Percentiles rank a stretch among this genome's conserved stretches.
Conservation (phyloP, 495 filamentous ascomycete genomes). For the Penicillium maclennaniae region DNA sequence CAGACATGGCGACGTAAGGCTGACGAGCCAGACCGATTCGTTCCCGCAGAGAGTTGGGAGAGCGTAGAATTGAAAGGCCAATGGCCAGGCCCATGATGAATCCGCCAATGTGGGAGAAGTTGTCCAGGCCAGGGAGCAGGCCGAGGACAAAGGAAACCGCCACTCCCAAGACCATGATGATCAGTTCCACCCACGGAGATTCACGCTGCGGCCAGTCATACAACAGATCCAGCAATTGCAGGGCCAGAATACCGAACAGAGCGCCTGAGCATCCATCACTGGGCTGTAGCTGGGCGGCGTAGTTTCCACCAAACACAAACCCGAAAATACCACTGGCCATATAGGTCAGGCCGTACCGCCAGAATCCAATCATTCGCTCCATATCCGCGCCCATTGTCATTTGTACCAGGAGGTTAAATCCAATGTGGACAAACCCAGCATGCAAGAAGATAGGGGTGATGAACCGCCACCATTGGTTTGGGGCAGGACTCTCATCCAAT, state of each 20-base stretch:
- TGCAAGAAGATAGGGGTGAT: conserved; percentile 95
- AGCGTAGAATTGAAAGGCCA: conserved; percentile 81
- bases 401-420: conserved; percentile 90
- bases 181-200: conserved; percentile 71
- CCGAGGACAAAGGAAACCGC: conserved; percentile 88
- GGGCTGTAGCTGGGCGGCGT: conserved; percentile 70
- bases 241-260: conserved; percentile 86
- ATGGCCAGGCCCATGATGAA: conserved; percentile 89
- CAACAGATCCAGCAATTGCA: conserved; percentile 81
- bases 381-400: conserved; percentile 84
- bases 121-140: conserved; percentile 88
- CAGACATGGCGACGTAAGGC: conserved; percentile 61
- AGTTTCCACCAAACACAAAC: conserved; percentile 93
- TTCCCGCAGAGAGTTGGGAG: conserved; percentile 72
- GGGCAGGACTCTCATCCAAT: conserved; percentile 47
- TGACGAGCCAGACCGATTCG: conserved; percentile 65
- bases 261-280: conserved; percentile 86
- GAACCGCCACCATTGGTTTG: conserved; percentile 96
- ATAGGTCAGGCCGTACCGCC: conserved; percentile 86
- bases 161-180: conserved; percentile 81
- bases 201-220: conserved; percentile 82
- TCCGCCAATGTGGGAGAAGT: conserved; percentile 95
- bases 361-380: conserved; percentile 78
- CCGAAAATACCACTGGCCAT: conserved; percentile 90
- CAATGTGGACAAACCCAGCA: conserved; percentile 88